Conservation (phyloP, 805 yeast genomes). For the Wickerhamomyces chambardii region DNA sequence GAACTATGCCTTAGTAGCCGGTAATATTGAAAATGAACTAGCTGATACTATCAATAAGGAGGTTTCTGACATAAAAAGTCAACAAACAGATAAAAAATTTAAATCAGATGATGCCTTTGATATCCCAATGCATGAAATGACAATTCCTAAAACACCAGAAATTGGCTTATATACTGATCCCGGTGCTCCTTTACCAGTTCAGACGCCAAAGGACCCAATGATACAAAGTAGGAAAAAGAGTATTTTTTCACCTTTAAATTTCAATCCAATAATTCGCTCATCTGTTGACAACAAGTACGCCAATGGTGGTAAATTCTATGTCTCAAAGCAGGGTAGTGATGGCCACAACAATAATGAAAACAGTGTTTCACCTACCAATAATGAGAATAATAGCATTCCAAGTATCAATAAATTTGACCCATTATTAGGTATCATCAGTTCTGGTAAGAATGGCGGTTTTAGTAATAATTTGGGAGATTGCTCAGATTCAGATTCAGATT, state of each 20-base stretch:
- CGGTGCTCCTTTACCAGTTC: slow-evolving; percentile 72
- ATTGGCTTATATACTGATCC: slow-evolving; percentile 53
- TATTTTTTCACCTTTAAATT: slow-evolving; percentile 73
- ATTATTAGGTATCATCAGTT: neutral
- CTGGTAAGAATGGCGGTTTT: too few species aligned
- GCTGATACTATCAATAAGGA: slow-evolving; percentile 1
- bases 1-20: neutral
- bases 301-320: slow-evolving; percentile 85
- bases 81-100: neutral
- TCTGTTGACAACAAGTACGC: slow-evolving; percentile 81
- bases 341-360: slow-evolving; percentile 1
- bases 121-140: slow-evolving; percentile 53
- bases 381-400: slow-evolving; percentile 13
- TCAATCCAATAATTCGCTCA: slow-evolving; percentile 70
- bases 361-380: slow-evolving; percentile 8
- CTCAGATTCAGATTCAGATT: slow-evolving; percentile 12
- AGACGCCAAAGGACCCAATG: slow-evolving; percentile 28
- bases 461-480: slow-evolving; percentile 16
- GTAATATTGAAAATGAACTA: too few species aligned
- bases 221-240: slow-evolving; percentile 33
- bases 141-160: slow-evolving; percentile 36
- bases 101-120: slow-evolving; percentile 21
- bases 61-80: neutral
- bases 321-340: neutral
- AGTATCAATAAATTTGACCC: slow-evolving; percentile 5